Percentiles rank a stretch among this genome's conserved stretches.
phyloP scores from a whole-genome alignment of 139 green algal species.

The Chlorella sp. region DNA sequence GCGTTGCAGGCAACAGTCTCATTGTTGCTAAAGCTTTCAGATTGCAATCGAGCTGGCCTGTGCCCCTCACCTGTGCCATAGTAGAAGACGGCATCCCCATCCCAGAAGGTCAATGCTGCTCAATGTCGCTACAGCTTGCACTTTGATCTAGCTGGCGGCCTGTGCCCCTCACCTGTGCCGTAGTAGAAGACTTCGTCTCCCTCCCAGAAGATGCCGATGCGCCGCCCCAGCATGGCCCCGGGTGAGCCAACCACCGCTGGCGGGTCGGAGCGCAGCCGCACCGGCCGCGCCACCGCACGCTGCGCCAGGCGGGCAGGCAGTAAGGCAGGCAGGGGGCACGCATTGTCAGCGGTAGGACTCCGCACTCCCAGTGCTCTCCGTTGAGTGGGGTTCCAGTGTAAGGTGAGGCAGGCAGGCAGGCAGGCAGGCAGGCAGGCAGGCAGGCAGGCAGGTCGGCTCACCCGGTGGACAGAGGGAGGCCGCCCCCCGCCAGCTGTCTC shows the following conservation, averaged over 20 bases:
- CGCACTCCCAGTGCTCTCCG: too few species aligned
- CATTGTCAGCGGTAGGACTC: too few species aligned
- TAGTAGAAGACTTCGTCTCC: neutral
- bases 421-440: neutral
- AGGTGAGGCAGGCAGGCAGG: neutral
- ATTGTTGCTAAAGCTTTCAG: too few species aligned
- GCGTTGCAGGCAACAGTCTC: too few species aligned
- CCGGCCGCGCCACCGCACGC: neutral
- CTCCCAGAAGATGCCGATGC: constrained; percentile 22
- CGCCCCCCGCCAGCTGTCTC: neutral
- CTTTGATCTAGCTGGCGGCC: too few species aligned
- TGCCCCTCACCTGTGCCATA: neutral
- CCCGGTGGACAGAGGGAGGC: neutral
- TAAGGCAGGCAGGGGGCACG: neutral
- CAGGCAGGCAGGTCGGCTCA: neutral
- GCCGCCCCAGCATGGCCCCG: constrained; percentile 3
- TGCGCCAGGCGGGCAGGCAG: neutral
- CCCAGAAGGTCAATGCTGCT: too few species aligned
- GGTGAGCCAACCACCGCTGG: neutral
- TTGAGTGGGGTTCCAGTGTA: too few species aligned
- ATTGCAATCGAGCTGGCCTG: too few species aligned
- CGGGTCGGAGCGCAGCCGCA: neutral
- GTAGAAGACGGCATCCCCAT: neutral
- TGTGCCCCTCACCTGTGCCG: neutral
- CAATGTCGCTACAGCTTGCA: too few species aligned